These are phyloP conservation scores for Venturia pyrina DNA, from an alignment of 2,329 filamentous ascomycete species.

Conservation along the genomic window DNA sequence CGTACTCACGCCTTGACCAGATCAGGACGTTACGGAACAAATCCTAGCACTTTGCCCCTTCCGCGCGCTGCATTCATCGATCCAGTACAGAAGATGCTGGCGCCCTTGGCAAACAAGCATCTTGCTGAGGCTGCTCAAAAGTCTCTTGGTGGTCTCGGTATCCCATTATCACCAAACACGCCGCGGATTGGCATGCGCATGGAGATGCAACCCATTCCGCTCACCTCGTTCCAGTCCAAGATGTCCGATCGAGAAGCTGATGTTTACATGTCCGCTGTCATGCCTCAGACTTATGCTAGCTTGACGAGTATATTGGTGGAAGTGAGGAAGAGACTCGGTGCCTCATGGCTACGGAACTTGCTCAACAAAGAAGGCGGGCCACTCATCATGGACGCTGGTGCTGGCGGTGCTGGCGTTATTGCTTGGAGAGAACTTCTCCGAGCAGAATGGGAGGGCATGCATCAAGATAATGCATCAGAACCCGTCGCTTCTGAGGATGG, in stretches of 20 bases:
- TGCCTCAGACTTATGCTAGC: conserved; percentile 63
- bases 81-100: conserved; percentile 61
- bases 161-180: conserved; percentile 70
- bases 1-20: conserved; percentile 66
- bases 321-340: conserved; percentile 61
- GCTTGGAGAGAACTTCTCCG: conserved; percentile 70
- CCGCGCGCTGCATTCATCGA: conserved; percentile 59
- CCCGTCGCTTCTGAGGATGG: conserved; percentile 18
- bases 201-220: conserved; percentile 53
- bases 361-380: conserved; percentile 50
- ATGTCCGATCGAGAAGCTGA: conserved; percentile 72
- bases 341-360: conserved; percentile 57
- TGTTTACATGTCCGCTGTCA: conserved; percentile 56
- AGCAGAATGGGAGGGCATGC: conserved; percentile 71
- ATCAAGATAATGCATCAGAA: conserved; percentile 14
- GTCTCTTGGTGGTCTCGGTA: conserved; percentile 63
- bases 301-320: conserved; percentile 60
- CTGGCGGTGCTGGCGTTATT: conserved; percentile 60
- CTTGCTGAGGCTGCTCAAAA: conserved; percentile 60
- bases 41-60: conserved; percentile 63
- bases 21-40: conserved; percentile 63
- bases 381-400: conserved; percentile 63
- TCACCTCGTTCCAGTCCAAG: conserved; percentile 52
- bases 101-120: conserved; percentile 57
- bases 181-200: conserved; percentile 42